Percentiles rank a stretch among this genome's conserved stretches.
Evolutionary conservation across 1,284 basidiomycete species (phyloP).

Genomic region (Kwoniella shivajii): DNA sequence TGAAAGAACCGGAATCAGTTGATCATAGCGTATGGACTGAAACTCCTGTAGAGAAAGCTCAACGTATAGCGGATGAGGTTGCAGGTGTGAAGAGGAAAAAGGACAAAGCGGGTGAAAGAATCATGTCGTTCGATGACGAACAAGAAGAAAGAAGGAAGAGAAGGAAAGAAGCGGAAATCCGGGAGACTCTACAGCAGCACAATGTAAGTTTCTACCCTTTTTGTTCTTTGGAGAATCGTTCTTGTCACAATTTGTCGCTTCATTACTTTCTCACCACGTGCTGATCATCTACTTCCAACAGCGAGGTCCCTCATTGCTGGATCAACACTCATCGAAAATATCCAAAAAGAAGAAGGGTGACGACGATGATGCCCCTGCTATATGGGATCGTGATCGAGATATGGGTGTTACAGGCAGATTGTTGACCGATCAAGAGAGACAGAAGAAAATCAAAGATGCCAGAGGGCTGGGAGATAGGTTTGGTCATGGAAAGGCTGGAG

Average conservation of each 20-base stretch:
- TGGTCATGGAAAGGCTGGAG: constrained; percentile 58
- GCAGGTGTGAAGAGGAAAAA: constrained; percentile 76
- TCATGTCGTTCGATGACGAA: constrained; percentile 51
- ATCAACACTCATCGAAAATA: constrained; percentile 61
- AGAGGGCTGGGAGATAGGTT: constrained; percentile 77
- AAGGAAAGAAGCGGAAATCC: constrained; percentile 67
- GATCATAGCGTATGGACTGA: constrained; percentile 81
- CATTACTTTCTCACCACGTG: background rate
- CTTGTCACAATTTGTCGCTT: background rate
- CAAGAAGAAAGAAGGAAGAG: constrained; percentile 59
- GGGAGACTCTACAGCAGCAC: constrained; percentile 71
- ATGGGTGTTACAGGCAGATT: constrained; percentile 80
- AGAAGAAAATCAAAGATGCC: constrained; percentile 75
- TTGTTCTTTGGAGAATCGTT: background rate
- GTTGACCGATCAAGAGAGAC: constrained; percentile 78
- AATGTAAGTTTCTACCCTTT: constrained; percentile 61
- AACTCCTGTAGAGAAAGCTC: constrained; percentile 82
- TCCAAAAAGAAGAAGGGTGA: constrained; percentile 45
- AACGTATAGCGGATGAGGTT: constrained; percentile 81
- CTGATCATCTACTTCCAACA: background rate
- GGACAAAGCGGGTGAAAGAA: constrained; percentile 47
- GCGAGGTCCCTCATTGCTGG: constrained; percentile 69
- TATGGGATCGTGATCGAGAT: constrained; percentile 86
- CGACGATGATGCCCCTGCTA: constrained; percentile 62
- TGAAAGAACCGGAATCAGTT: constrained; percentile 51